Base-by-base conservation (phyloP, 148 eudicot genomes). In the Vaccinium corymbosum region DNA sequence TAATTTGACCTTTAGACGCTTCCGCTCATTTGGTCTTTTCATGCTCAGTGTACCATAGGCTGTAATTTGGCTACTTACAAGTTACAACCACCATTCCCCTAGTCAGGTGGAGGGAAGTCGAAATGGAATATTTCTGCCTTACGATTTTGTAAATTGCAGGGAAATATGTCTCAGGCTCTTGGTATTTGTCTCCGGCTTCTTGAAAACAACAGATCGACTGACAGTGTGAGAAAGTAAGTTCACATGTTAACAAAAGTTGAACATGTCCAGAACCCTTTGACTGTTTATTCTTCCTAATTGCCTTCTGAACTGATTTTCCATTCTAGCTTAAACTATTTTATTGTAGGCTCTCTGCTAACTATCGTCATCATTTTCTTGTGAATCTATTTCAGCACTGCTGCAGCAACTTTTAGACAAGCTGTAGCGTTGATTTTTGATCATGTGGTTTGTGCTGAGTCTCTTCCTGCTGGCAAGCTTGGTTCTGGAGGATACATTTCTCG, bases 331-430 rank as follows among this genome's bases (percentile, higher is more conserved):
- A 80, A 22, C 75, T 46, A 6, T 51, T 49, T 32, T 56, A 73
- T n/a, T 49, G 8, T 16, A n/a, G 50, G 71, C 50, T 48, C n/a
- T 53, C 16, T 56, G 10, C 0, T 22, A 27, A 50, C 42, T 20
- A 13, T 74, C 49, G 64, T 80, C n/a, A 80, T 82, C 85, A n/a
- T 72, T 75, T n/a, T 50, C 35, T 70, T 78, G 42, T 82, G 46
- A 50, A 89, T 86, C 66, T 72, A 83, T 68, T 90, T 79, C 93
- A 97, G 99, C 83, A 97, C 99, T 85, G 99, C 99, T 82, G 99
- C 98, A 84, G 99, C 99, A 71, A 97, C 99, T 74, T 97, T 97
- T 89, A 93, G 99, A 84, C 99, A 97, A 90, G 94, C 99, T 73
- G 99, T 94, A 84, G 99, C 99, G 57, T 89, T 97, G 88, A 89